Percentiles rank a stretch among this genome's conserved stretches.
Conservation (phyloP, 1,139 yeast species). For the Blastobotrys indianensis region DNA sequence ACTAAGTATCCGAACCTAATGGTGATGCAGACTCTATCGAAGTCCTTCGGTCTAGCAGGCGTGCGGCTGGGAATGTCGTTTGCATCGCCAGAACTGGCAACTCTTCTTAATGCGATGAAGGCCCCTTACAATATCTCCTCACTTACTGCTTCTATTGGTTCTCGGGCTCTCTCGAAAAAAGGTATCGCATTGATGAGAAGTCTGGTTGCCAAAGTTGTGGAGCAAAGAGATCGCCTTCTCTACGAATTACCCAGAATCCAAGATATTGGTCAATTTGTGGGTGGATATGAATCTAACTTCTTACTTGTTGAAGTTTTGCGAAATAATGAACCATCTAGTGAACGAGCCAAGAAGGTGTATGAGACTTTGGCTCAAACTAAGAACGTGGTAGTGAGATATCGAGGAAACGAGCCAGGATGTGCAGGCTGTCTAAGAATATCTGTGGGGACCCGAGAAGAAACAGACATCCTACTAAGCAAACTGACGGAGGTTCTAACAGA, state of each 20-base stretch:
- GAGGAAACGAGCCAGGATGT: conserved; percentile 89
- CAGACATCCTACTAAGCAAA: conserved; percentile 48
- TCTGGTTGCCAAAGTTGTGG: conserved; percentile 45
- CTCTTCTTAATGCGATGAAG: conserved; percentile 76
- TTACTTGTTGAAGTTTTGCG: conserved; percentile 62
- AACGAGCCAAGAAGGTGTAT: conserved; percentile 63
- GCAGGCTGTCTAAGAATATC: conserved; percentile 81
- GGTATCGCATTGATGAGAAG: conserved; percentile 57
- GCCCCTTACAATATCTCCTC: conserved; percentile 94
- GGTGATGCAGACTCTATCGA: conserved; percentile 86
- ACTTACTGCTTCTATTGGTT: conserved; percentile 68
- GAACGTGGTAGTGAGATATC: conserved; percentile 78
- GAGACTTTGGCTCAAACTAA: conserved; percentile 61
- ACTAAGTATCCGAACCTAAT: conserved; percentile 77
- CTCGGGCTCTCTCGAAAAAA: conserved; percentile 57
- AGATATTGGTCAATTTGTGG: conserved; percentile 71
- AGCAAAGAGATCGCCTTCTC: conserved; percentile 52
- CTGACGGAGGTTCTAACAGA: conserved; percentile 39
- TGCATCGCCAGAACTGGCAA: conserved; percentile 54
- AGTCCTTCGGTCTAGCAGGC: conserved; percentile 95
- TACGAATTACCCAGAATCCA: conserved; percentile 45
- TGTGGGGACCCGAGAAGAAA: conserved; percentile 77
- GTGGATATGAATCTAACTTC: conserved; percentile 88
- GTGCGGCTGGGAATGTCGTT: conserved; percentile 80
- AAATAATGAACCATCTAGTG: conserved; percentile 58